Percentiles rank a stretch among this genome's conserved stretches.
These are phyloP conservation scores for Penicillium sp. DNA, from an alignment of 2,329 filamentous ascomycete species.

Conservation along the genomic window DNA sequence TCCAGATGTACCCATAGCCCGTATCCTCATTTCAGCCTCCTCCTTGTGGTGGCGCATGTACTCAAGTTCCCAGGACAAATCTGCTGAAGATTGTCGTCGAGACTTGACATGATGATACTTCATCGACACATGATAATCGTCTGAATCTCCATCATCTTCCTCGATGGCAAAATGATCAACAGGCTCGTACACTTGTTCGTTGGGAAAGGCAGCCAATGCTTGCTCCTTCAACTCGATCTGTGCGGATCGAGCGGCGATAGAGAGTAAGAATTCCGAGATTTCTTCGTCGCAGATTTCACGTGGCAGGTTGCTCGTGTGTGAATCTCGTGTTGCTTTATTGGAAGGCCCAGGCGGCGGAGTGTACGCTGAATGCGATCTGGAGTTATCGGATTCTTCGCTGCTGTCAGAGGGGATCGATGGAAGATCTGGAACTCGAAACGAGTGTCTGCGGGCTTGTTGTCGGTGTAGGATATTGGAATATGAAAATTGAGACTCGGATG, in stretches of 20 bases:
- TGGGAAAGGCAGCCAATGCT: slow-evolving; percentile 49
- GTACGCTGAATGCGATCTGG: slow-evolving; percentile 46
- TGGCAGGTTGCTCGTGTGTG: slow-evolving; percentile 20
- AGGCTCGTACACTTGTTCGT: slow-evolving; percentile 47
- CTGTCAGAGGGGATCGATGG: slow-evolving; percentile 63
- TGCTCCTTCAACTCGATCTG: slow-evolving; percentile 74
- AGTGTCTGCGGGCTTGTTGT: slow-evolving; percentile 48
- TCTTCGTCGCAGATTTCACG: slow-evolving; percentile 69
- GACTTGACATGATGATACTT: slow-evolving; percentile 32
- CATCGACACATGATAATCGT: slow-evolving; percentile 28
- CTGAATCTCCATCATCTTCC: slow-evolving; percentile 37
- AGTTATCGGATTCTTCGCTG: slow-evolving; percentile 47
- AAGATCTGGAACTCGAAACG: slow-evolving; percentile 60
- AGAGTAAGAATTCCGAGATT: slow-evolving; percentile 73
- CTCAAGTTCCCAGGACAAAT: slow-evolving; percentile 68
- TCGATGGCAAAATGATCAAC: slow-evolving; percentile 50
- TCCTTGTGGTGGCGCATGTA: slow-evolving; percentile 78
- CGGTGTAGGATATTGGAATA: slow-evolving; percentile 42
- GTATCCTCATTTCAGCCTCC: slow-evolving; percentile 52
- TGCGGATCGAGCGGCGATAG: slow-evolving; percentile 74
- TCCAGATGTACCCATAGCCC: slow-evolving; percentile 34
- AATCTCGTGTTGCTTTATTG: slow-evolving; percentile 35
- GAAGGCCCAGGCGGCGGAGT: slow-evolving; percentile 33
- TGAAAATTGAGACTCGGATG: slow-evolving; percentile 45
- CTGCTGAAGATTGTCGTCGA: slow-evolving; percentile 45